Conservation (phyloP, 306 rosid species). For the Vigna radiata region DNA sequence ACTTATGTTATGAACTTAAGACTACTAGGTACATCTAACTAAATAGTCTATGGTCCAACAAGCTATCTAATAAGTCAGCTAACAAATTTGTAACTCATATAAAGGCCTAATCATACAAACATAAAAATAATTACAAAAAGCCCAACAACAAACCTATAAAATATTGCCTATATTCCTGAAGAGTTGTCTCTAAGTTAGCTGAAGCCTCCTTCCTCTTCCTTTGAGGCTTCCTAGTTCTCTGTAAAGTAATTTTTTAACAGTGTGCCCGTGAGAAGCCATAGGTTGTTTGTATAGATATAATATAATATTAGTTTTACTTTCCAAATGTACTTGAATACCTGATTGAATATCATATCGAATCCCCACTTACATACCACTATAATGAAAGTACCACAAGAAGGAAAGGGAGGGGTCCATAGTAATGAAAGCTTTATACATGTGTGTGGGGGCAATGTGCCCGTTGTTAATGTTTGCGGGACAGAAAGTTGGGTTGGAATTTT, state of each 20-base stretch:
- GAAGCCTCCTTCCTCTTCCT: too few relatives aligned
- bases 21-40: too few relatives aligned
- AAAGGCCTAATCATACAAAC: too few relatives aligned
- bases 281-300: not conserved
- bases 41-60: too few relatives aligned
- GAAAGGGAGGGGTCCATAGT: not conserved
- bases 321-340: not conserved
- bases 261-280: conserved; percentile 15
- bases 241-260: not conserved
- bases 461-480: not conserved
- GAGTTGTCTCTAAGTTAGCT: too few relatives aligned
- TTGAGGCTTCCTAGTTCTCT: not conserved
- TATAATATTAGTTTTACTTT: too few relatives aligned
- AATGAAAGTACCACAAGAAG: not conserved
- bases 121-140: too few relatives aligned
- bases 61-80: too few relatives aligned
- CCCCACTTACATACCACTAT: conserved; percentile 20
- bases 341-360: not conserved
- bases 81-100: too few relatives aligned
- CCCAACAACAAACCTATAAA: too few relatives aligned
- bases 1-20: too few relatives aligned
- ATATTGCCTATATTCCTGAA: not conserved
- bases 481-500: not conserved
- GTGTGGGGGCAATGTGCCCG: not conserved
- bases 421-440: not conserved